Base-by-base conservation (phyloP, 164 flowering plant genomes). In the Magnolia officinalis region DNA sequence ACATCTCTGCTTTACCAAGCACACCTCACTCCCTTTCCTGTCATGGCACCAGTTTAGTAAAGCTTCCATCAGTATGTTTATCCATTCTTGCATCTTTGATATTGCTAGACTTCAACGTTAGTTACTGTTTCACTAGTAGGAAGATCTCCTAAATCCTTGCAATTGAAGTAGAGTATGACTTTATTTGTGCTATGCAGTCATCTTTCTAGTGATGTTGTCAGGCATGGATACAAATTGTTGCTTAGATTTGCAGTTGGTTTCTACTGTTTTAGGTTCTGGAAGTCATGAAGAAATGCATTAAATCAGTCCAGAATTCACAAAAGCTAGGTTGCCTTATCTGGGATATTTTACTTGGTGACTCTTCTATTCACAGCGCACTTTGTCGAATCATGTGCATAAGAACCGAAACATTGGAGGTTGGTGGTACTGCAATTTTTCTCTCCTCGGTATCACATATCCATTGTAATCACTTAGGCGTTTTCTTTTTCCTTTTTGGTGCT, bases 281-380 rank as follows among this genome's bases (percentile, higher is more conserved):
- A 80, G 77, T 94, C 65, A 77, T 92, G 85, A 90, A 89, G 82
- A 86, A 81, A 69, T 90, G 97, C 87, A 85, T 92, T 63, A 51
- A 70, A 50, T 80, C 78, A 52, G 72, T 81, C 45, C 78, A 90
- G 63, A 75, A 72, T 80, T 79, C 78, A 64, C 76, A 70, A 66
- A 92, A 86, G 77, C 78, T 90, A 78, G 87, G 95, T 63, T 83
- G 74, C 45, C 79, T 83, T 63, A 65, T 92, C 72, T 78, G 70
- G 45, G 87, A 90, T 78, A 79, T 90, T 76, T 66, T 96, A 72
- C 86, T 92, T 11, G 72, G 59, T 75, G 98, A 96, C 83, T 86
- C 95, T 75, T 94, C 99, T 21, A 81, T 96, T 79, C 97, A 91
- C 83, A 86, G 67, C 77, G 78, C 88, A 55, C 87, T 96, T 50